phyloP scores from a whole-genome alignment of 129 eudicot species.

The Arctium lappa region DNA sequence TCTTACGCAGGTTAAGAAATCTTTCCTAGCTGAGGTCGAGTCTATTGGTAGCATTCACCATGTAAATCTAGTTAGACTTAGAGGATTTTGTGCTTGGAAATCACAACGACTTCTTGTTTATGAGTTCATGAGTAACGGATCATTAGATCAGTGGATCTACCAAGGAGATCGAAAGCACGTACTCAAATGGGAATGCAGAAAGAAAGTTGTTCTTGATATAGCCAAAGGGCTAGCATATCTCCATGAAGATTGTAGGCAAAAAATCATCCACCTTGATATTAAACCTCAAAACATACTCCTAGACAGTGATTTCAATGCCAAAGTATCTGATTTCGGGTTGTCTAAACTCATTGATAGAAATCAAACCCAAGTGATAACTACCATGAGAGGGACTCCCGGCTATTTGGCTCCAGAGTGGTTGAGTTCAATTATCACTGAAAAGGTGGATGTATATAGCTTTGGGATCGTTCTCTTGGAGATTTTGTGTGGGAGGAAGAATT shows the following conservation, averaged over 20 bases:
- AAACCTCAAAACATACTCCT: constrained; percentile 29
- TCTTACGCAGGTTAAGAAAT: constrained; percentile 10
- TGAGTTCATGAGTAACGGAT: constrained; percentile 29
- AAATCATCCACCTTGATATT: constrained; percentile 21
- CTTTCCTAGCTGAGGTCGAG: constrained; percentile 26
- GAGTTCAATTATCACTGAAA: constrained; percentile 19
- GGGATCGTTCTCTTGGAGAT: constrained; percentile 32
- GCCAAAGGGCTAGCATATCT: constrained; percentile 34
- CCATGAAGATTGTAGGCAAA: constrained; percentile 34
- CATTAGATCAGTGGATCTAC: constrained; percentile 22
- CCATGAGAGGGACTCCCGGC: constrained; percentile 29
- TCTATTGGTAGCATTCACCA: constrained; percentile 28
- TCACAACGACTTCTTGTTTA: constrained; percentile 24
- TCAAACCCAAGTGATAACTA: constrained; percentile 18
- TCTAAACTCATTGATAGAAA: constrained; percentile 20
- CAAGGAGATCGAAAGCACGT: not conserved
- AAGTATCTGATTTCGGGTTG: constrained; percentile 19
- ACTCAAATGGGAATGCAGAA: constrained; percentile 18
- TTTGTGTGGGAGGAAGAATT: constrained; percentile 23
- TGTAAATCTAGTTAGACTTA: constrained; percentile 22
- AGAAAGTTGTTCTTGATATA: constrained; percentile 20
- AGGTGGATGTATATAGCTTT: constrained; percentile 25
- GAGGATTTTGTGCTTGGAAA: constrained; percentile 26
- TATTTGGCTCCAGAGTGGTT: constrained; percentile 29
- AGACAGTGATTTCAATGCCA: not conserved